phyloP scores from a whole-genome alignment of 495 filamentous ascomycete species.

The Sordaria brevicollis region DNA sequence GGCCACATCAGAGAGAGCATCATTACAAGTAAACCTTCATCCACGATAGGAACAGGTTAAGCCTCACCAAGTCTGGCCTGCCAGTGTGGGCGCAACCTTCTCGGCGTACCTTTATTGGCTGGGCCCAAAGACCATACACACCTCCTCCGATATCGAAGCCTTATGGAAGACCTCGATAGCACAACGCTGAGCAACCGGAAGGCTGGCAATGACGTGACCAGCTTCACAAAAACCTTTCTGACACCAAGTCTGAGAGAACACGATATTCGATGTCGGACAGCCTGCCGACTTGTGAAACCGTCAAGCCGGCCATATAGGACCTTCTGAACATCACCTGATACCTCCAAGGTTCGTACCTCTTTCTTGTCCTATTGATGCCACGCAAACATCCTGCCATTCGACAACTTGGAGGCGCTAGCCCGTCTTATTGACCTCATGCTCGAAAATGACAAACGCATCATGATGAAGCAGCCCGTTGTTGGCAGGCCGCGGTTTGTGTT shows the following conservation, averaged over 20 bases:
- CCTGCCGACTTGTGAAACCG: not conserved
- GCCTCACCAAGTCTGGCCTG: not conserved
- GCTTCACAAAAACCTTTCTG: not conserved
- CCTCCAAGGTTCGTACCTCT: not conserved
- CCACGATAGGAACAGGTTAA: not conserved
- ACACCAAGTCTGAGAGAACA: not conserved
- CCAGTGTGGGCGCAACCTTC: not conserved
- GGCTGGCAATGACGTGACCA: not conserved
- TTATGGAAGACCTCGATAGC: not conserved
- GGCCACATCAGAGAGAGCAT: not conserved
- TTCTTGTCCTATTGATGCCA: conserved; percentile 4
- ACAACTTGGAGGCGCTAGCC: conserved; percentile 1
- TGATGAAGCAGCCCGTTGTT: conserved; percentile 19
- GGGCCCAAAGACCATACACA: not conserved
- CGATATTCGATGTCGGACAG: not conserved
- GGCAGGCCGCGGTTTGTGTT: not conserved
- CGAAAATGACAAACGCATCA: conserved; percentile 15
- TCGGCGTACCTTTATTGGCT: not conserved
- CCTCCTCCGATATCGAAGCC: not conserved
- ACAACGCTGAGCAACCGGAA: not conserved
- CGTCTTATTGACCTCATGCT: conserved; percentile 12
- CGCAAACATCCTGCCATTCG: not conserved
- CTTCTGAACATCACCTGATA: conserved; percentile 11
- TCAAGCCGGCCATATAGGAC: not conserved
- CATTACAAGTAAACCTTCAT: not conserved